These are phyloP conservation scores for Candida hungchunana DNA, from an alignment of 805 yeast species.

Conservation along the genomic window DNA sequence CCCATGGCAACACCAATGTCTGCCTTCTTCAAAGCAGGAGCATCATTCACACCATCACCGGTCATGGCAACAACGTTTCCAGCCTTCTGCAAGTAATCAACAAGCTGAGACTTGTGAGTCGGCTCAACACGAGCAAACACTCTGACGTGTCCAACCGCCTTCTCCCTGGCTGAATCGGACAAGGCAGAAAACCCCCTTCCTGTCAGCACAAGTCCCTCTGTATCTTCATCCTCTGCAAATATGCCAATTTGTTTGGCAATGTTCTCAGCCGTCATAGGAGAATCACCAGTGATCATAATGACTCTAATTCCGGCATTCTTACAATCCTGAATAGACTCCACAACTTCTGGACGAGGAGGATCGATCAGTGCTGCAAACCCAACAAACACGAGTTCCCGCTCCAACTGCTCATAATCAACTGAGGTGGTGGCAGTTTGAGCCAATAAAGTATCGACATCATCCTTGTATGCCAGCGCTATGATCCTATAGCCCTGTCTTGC, in stretches of 20 bases:
- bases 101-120: slow-evolving; percentile 47
- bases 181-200: slow-evolving; percentile 34
- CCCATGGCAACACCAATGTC: slow-evolving; percentile 66
- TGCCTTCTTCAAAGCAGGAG: slow-evolving; percentile 76
- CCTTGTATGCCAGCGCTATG: slow-evolving; percentile 35
- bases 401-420: slow-evolving; percentile 35
- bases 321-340: slow-evolving; percentile 31
- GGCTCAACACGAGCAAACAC: slow-evolving; percentile 56
- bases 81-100: slow-evolving; percentile 40
- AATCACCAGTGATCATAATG: slow-evolving; percentile 53
- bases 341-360: slow-evolving; percentile 40
- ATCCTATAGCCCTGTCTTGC: slow-evolving; percentile 31
- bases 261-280: slow-evolving; percentile 47
- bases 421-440: slow-evolving; percentile 26
- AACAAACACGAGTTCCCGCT: slow-evolving; percentile 29
- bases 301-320: slow-evolving; percentile 39
- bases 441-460: slow-evolving; percentile 30
- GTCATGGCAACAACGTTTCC: slow-evolving; percentile 74
- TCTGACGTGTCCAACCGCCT: slow-evolving; percentile 42
- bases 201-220: slow-evolving; percentile 32
- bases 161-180: slow-evolving; percentile 34
- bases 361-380: slow-evolving; percentile 42
- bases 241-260: slow-evolving; percentile 44
- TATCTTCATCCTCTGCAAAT: slow-evolving; percentile 25
- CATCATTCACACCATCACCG: slow-evolving; percentile 90